Evolutionary conservation across 495 filamentous ascomycete genomes (phyloP), one percentile per base, ranked within the genome.

Genomic region (Neurospora discreta): DNA sequence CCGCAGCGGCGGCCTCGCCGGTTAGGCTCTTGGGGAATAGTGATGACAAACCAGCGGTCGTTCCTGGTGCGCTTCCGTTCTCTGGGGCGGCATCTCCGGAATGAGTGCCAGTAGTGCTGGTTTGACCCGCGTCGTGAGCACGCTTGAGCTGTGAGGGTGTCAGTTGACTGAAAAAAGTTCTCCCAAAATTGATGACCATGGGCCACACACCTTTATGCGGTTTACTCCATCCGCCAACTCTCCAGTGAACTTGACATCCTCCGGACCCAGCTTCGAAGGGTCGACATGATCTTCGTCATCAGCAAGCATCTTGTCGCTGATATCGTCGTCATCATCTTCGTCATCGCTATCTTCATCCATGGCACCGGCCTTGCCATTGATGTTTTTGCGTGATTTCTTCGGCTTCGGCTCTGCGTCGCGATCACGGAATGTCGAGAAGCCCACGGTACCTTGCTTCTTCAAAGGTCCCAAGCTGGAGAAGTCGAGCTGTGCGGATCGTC

Each of bases 351-450:
- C 86, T 69, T 86, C 84, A 52, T 84, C 82, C 79, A 86, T 84
- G 16, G 76, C 78, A 7, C 79, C 81, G 16, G 76, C 73, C 33
- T 76, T 78, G 23, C 85, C 85, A 68, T 84, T 87, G 75, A 81
- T 85, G 79, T 86, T 88, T 74, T 87, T 89, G 70, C 86, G 86
- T 58, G 86, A 81, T 75, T 89, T 90, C 70, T 82, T 82, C 52
- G 83, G 86, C 69, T 82, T 81, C 38, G 80, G 75, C 67, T 84
- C 82, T n/a, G 75, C 78, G 18, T 87, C 83, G 44, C 82, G 82
- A 69, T 99, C 95, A 58, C 95, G 88, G 84, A 97, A 98, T 20
- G 91, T 88, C 10, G 93, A 86, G 79, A 97, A 98, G n/a, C 93
- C 93, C 39, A 95, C 91, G 6, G 92, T 92, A 11, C 93, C 93